phyloP scores from a whole-genome alignment of 352 stramenopile species.

The Phytophthora cryptogea region DNA sequence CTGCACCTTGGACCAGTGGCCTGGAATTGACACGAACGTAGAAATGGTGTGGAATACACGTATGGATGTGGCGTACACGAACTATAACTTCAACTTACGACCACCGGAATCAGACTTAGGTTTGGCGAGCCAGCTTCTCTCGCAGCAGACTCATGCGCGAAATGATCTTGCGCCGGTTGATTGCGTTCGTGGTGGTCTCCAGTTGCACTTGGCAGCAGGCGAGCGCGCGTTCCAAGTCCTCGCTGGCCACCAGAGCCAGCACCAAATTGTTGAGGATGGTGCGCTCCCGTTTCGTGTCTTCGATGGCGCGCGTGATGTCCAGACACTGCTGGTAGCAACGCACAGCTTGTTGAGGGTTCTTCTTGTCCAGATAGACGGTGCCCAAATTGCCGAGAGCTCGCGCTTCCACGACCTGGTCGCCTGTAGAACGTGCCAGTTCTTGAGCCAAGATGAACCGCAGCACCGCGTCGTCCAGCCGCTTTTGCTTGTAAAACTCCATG shows the following conservation, averaged over 20 bases:
- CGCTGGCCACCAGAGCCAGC: constrained; percentile 67
- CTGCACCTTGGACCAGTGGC: constrained; percentile 18
- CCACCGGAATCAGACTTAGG: constrained; percentile 4
- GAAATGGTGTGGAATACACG: neutral
- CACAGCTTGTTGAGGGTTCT: constrained; percentile 72
- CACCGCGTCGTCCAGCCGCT: constrained; percentile 64
- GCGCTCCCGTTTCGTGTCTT: constrained; percentile 76
- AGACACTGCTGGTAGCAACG: constrained; percentile 79
- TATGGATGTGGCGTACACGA: neutral
- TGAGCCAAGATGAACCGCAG: constrained; percentile 67
- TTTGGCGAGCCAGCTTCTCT: constrained; percentile 39
- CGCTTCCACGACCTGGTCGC: constrained; percentile 70
- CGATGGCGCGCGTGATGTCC: constrained; percentile 71
- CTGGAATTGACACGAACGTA: neutral
- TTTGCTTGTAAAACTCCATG: constrained; percentile 80
- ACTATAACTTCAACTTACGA: constrained; percentile 1
- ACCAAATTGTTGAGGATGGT: constrained; percentile 88
- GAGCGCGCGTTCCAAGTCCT: constrained; percentile 62
- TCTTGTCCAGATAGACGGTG: constrained; percentile 76
- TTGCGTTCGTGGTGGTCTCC: constrained; percentile 64
- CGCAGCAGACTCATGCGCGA: constrained; percentile 75
- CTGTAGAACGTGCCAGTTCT: constrained; percentile 46
- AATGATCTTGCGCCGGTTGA: constrained; percentile 81
- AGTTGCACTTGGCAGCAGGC: constrained; percentile 72
- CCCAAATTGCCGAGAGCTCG: constrained; percentile 78